Conservation (phyloP, 2,329 filamentous ascomycete genomes). For the Aspergillus sp. region DNA sequence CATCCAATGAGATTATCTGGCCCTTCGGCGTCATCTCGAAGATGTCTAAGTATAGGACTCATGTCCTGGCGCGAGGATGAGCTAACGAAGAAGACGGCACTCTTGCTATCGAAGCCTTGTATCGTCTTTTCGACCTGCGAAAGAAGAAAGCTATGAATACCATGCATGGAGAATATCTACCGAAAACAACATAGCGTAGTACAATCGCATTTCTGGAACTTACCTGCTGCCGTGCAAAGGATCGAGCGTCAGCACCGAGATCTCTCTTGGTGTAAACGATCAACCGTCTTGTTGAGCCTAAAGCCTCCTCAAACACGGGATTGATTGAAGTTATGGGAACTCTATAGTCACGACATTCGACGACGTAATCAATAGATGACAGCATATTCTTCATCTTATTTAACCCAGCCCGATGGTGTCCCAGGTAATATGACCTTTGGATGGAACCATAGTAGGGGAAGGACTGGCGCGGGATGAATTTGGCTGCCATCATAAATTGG, state of each 20-base stretch:
- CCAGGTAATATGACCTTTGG: conserved; percentile 84
- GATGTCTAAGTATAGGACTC: conserved; percentile 24
- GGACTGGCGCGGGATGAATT: conserved; percentile 63
- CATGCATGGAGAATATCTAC: background rate
- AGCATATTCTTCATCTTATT: conserved; percentile 74
- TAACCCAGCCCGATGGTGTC: conserved; percentile 79
- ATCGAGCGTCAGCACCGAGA: conserved; percentile 47
- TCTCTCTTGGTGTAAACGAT: conserved; percentile 90
- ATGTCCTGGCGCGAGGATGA: conserved; percentile 24
- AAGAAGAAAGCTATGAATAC: conserved; percentile 2
- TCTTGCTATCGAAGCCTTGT: conserved; percentile 25
- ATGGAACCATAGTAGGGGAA: conserved; percentile 70
- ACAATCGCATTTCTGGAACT: conserved; percentile 4
- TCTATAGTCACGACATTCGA: conserved; percentile 92
- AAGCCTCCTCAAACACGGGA: conserved; percentile 70
- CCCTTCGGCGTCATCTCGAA: conserved; percentile 22
- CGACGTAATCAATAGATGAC: conserved; percentile 71
- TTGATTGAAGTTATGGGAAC: conserved; percentile 85
- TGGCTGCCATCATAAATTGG: conserved; percentile 17
- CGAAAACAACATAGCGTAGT: no score
- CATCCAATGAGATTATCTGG: conserved; percentile 61
- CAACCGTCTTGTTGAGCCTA: conserved; percentile 65
- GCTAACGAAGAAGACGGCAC: conserved; percentile 29
- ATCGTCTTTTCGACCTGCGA: conserved; percentile 26
- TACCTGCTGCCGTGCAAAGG: conserved; percentile 35